These are phyloP conservation scores for Tilletiaria anomala DNA, from an alignment of 1,284 basidiomycete genomes.

Conservation along the genomic window DNA sequence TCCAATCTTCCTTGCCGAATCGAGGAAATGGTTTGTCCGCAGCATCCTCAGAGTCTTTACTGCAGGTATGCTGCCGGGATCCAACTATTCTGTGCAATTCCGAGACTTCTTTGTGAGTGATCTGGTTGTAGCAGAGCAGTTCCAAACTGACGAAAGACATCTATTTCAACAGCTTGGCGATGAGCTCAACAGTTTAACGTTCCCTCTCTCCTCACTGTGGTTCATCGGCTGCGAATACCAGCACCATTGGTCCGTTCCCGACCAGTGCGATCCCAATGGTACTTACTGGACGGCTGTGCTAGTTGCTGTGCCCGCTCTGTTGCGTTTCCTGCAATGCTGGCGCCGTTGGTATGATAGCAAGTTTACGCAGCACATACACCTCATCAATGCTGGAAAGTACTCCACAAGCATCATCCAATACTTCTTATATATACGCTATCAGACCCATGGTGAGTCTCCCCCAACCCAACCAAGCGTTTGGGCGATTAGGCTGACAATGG, in stretches of 20 bases:
- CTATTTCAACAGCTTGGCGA: constrained; percentile 21
- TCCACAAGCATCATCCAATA: constrained; percentile 23
- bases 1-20: constrained; percentile 51
- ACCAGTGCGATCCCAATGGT: constrained; percentile 17
- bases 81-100: constrained; percentile 42
- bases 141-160: not conserved
- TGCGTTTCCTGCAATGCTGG: constrained; percentile 69
- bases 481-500: too few relatives aligned
- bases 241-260: constrained; percentile 13
- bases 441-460: constrained; percentile 20
- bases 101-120: constrained; percentile 30
- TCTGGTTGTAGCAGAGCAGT: too few relatives aligned
- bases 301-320: constrained; percentile 53
- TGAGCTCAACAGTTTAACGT: constrained; percentile 38
- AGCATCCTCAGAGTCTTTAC: constrained; percentile 47
- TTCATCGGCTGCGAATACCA: constrained; percentile 56
- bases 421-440: constrained; percentile 35
- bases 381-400: constrained; percentile 58
- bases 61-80: constrained; percentile 48
- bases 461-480: too few relatives aligned
- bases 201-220: constrained; percentile 42
- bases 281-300: constrained; percentile 43
- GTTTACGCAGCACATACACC: constrained; percentile 51
- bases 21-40: constrained; percentile 65
- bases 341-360: constrained; percentile 68